Evolutionary conservation across 2,329 filamentous ascomycete genomes (phyloP), one percentile per base, ranked within the genome.

Genomic region (Purpureocillium lavendulum): DNA sequence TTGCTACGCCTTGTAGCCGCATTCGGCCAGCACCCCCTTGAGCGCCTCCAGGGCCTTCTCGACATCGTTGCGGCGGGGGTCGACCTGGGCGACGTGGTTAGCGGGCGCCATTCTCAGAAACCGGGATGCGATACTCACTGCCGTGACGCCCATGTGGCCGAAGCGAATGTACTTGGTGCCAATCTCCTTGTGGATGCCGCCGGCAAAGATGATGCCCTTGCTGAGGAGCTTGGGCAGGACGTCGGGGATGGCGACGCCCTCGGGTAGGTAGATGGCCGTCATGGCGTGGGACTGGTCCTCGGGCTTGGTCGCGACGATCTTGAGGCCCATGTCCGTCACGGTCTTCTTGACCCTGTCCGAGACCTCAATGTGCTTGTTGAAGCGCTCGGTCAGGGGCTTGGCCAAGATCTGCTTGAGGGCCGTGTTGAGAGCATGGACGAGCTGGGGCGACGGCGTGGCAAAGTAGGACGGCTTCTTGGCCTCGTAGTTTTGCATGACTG

Each of bases 401-500:
- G 82, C 73, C 37, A 94, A 75, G 56, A 97, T 92, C 62, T 95
- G 87, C 41, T 72, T 82, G 21, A 98, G 73, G 2, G 88, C 77
- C 8, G 89, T 95, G 73, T 98, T 84, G 29, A 98, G 77, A 35
- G 92, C 92, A 64, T 85, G 90, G 51, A 98, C 74, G 37, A 98
- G 78, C 66, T 98, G 92, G 12, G 92, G 92, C 4, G 89, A 88
- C 1, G 92, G 92, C 2, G 92, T 98, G 30, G 92, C 92, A 58
- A 98, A 98, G 72, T 98, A 98, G 2, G 88, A 94, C 30, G 92
- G 80, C 70, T 97, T 98, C 71, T 89, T 87, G 48, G 87, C 87
- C 69, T 98, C 92, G 65, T 98, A 98, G 69, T 96, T 97, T 69
- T 92, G 81, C 90, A 98, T 97, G 64, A 98, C 84, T 86, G 18